Evolutionary conservation across 768 basidiomycete genomes (phyloP).

Genomic region (Lactarius trivialis): DNA sequence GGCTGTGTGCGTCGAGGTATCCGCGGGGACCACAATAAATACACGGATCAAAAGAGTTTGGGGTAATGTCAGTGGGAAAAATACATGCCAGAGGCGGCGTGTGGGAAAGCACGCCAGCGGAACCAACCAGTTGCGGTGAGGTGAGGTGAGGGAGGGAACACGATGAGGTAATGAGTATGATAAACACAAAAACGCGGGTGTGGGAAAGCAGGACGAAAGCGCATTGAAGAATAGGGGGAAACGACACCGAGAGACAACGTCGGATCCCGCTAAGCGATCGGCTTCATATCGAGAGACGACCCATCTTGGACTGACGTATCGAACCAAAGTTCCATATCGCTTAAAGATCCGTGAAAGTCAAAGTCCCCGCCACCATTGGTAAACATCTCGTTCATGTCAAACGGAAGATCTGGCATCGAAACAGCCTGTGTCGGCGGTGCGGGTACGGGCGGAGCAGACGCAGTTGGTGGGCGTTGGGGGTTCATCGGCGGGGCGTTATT

Average conservation of each 20-base stretch:
- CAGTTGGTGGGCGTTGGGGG: conserved; percentile 17
- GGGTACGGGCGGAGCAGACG: conserved; percentile 10
- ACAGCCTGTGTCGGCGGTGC: not conserved
- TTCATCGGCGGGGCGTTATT: conserved; percentile 5
- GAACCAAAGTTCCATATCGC: conserved; percentile 10
- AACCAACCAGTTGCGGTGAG: not conserved
- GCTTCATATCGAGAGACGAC: conserved; percentile 7
- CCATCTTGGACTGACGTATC: conserved; percentile 8
- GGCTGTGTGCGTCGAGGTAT: conserved; percentile 18
- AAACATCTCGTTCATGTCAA: conserved; percentile 17
- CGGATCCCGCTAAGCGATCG: not conserved
- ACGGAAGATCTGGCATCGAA: not conserved
- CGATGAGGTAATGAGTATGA: conserved; percentile 8
- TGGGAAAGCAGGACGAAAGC: conserved; percentile 1
- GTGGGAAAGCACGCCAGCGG: not conserved
- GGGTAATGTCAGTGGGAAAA: conserved; percentile 5
- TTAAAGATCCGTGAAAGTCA: conserved; percentile 1
- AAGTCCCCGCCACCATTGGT: conserved; percentile 5
- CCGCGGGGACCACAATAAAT: conserved; percentile 20
- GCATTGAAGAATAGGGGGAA: not conserved
- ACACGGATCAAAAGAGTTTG: conserved; percentile 4
- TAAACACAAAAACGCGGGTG: conserved; percentile 4
- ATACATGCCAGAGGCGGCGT: conserved; percentile 9
- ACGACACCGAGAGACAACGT: conserved; percentile 3
- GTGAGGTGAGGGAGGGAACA: not conserved